phyloP scores from a whole-genome alignment of 2,329 filamentous ascomycete species.

The Phyllosticta citrichinensis region DNA sequence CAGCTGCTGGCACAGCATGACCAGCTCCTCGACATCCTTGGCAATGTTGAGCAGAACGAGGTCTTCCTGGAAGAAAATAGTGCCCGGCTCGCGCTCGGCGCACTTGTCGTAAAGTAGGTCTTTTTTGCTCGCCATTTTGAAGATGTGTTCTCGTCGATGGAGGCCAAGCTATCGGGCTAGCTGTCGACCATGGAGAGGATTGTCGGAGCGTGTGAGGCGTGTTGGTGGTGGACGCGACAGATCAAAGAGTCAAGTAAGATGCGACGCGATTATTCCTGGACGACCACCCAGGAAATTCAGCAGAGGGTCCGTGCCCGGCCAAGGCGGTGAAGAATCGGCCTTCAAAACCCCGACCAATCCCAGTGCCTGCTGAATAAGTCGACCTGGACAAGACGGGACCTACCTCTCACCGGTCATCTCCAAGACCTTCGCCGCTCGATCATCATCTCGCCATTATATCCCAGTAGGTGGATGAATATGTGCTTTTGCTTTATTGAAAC shows the following conservation, averaged over 20 bases:
- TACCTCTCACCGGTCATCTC: not conserved
- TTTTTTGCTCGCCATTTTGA: constrained; percentile 12
- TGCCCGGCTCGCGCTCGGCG: constrained; percentile 23
- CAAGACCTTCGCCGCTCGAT: not conserved
- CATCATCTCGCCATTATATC: not conserved
- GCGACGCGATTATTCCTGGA: constrained; percentile 1
- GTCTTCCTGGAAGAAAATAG: constrained; percentile 31
- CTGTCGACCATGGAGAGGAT: constrained; percentile 9
- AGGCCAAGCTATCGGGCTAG: not conserved
- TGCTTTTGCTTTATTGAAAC: not conserved
- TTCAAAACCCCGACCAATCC: not conserved
- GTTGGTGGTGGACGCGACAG: not conserved
- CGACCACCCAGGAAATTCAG: not conserved
- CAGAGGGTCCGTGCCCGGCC: not conserved
- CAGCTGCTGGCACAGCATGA: constrained; percentile 23
- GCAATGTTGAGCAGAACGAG: constrained; percentile 26
- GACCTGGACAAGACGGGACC: too few species aligned
- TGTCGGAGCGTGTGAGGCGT: not conserved
- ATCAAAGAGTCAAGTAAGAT: constrained; percentile 5
- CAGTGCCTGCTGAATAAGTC: not conserved
- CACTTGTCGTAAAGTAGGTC: constrained; percentile 30
- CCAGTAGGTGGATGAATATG: not conserved
- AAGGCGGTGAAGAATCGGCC: not conserved
- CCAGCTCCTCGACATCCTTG: constrained; percentile 23
- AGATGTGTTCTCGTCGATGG: not conserved